Base-by-base conservation (phyloP, 306 rosid species). In the Lathyrus tuberosus region DNA sequence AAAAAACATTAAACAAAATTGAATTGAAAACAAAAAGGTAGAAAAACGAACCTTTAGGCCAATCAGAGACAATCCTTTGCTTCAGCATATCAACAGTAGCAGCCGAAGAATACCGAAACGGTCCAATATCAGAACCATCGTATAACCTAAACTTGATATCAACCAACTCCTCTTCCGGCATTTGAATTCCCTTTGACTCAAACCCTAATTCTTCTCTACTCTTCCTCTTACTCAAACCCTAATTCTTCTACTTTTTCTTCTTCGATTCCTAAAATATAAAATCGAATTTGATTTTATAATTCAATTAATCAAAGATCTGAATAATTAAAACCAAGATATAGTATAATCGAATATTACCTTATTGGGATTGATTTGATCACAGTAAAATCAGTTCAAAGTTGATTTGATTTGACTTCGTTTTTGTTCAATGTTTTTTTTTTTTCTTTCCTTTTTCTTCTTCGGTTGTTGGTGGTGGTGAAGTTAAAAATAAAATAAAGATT, bases 121-220 rank as follows among this genome's bases (percentile, higher is more conserved):
- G 98, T 40, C 96, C 96, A 64, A 90, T 75, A 66, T 90, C 95
- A 47, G 90, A 81, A 53, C 96, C 96, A 81, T 92, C 98, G 71
- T 86, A 89, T 73, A 92, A 67, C 86, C 98, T 78, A 77, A 92
- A 89, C 83, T 89, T 89, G 51, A 92, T 85, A 52, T 83, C 95
- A 11, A 89, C 86, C 79, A 80, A 83, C 57, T 89, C 96, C 78
- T 89, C 98, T 75, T 86, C 96, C 81, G 95, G 87, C 98, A 92
- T 92, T 82, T 83, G 79, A 75, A 68, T 78, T 33, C 61, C 11
- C 61, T 54, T 54, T 18, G 18, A 74, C 68, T 59, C 75, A 26
- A 48, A 48, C 69, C 80, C 75, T 68, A 79, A 78, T 54, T 5
- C 41, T 18, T 28, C 46, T 62, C 15, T 37, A 60, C 41, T 26